Conservation (phyloP, 164 flowering plant species). For the Warburgia ugandensis region DNA sequence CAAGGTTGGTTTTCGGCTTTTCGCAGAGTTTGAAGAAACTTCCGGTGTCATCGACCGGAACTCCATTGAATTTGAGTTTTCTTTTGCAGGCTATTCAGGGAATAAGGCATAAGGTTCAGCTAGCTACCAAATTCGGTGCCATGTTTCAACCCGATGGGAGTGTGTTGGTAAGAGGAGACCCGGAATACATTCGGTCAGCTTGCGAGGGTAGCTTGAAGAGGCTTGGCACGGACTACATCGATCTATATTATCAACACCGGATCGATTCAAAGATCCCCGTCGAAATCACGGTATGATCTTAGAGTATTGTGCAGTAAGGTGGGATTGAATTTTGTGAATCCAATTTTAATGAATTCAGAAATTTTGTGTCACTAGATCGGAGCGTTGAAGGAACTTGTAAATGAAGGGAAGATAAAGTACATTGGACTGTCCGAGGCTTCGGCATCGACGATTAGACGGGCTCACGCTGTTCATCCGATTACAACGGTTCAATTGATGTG, state of each 20-base stretch:
- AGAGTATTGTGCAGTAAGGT: not conserved
- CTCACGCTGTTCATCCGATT: conserved; percentile 29
- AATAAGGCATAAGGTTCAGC: conserved; percentile 11
- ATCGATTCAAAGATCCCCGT: conserved; percentile 9
- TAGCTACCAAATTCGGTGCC: conserved; percentile 21
- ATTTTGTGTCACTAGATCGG: conserved; percentile 14
- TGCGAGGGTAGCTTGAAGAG: conserved; percentile 12
- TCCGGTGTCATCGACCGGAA: no score
- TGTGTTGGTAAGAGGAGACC: not conserved
- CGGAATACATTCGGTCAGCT: conserved; percentile 5
- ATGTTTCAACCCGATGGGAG: conserved; percentile 1
- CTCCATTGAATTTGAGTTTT: not conserved
- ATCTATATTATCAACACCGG: conserved; percentile 14
- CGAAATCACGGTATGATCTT: conserved; percentile 1
- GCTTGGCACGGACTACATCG: conserved; percentile 7
- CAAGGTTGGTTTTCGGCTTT: conserved; percentile 9
- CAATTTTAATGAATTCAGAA: not conserved
- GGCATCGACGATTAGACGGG: conserved; percentile 23
- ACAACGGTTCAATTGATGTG: conserved; percentile 27
- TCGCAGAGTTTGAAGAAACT: no score
- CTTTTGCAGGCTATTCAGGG: conserved; percentile 15
- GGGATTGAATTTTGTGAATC: no score
- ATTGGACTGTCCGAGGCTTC: conserved; percentile 29
- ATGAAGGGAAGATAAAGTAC: conserved; percentile 31
- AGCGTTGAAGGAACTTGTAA: conserved; percentile 26